phyloP scores from a whole-genome alignment of 2,329 filamentous ascomycete species.

The Fusarium chuoi region DNA sequence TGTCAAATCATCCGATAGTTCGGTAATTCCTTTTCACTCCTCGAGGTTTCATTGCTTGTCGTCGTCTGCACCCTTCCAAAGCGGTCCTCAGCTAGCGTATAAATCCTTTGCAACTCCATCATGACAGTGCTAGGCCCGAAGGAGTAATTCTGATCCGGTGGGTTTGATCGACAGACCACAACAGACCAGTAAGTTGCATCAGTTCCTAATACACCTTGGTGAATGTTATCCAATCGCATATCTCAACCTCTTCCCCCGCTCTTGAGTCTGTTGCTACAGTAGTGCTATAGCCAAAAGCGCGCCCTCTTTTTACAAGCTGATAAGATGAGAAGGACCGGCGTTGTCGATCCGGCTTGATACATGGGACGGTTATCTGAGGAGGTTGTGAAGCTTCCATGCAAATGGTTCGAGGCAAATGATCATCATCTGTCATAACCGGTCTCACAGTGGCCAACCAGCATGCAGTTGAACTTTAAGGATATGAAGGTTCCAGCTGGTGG shows the following conservation, averaged over 20 bases:
- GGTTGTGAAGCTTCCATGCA: background rate
- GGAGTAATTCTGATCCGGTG: background rate
- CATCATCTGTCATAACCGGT: background rate
- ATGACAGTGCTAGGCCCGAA: background rate
- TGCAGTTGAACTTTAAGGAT: background rate
- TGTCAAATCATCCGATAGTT: background rate
- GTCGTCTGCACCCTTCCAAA: background rate
- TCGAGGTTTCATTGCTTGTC: background rate
- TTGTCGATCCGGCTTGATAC: background rate
- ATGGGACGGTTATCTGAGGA: fast-evolving
- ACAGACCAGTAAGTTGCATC: background rate
- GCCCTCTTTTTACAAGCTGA: background rate
- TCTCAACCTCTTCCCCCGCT: no score
- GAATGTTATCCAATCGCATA: background rate
- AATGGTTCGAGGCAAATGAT: fast-evolving
- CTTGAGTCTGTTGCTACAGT: background rate
- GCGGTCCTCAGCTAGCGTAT: background rate
- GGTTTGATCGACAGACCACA: background rate
- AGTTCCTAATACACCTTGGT: background rate
- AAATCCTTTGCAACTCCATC: background rate
- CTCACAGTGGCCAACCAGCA: fast-evolving
- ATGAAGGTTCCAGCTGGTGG: fast-evolving
- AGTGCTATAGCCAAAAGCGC: background rate
- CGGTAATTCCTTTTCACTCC: background rate
- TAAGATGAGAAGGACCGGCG: background rate